These are phyloP conservation scores for Talaromyces thailandensis DNA, from an alignment of 495 filamentous ascomycete species.

Conservation along the genomic window DNA sequence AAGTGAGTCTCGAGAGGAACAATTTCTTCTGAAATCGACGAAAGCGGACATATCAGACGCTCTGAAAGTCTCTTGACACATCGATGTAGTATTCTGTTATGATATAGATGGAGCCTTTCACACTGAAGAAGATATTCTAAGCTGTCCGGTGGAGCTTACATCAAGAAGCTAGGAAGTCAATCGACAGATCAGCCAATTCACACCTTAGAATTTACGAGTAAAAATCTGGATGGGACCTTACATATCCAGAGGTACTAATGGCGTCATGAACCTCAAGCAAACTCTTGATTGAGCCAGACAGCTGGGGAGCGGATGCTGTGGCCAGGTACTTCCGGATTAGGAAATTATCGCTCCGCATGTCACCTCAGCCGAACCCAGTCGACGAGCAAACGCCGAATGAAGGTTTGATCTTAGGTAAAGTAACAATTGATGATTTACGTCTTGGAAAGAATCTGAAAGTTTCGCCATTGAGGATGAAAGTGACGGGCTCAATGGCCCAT, in stretches of 20 bases:
- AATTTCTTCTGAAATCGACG: neutral
- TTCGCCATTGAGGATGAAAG: neutral
- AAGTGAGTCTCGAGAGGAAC: neutral
- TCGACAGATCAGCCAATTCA: neutral
- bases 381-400: neutral
- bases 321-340: slow-evolving; percentile 5
- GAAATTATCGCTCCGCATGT: neutral
- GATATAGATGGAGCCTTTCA: neutral
- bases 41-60: neutral
- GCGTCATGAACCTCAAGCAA: neutral
- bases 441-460: neutral
- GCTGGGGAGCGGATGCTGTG: neutral
- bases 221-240: slow-evolving; percentile 2
- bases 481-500: neutral
- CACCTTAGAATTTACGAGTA: neutral
- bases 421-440: neutral
- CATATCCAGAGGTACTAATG: slow-evolving; percentile 1
- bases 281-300: neutral
- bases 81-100: neutral
- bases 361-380: neutral
- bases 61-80: neutral
- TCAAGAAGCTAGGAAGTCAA: neutral
- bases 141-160: neutral
- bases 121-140: neutral
- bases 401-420: neutral